Base-by-base conservation (phyloP, 352 stramenopile genomes). In the Phytophthora chlamydospora region DNA sequence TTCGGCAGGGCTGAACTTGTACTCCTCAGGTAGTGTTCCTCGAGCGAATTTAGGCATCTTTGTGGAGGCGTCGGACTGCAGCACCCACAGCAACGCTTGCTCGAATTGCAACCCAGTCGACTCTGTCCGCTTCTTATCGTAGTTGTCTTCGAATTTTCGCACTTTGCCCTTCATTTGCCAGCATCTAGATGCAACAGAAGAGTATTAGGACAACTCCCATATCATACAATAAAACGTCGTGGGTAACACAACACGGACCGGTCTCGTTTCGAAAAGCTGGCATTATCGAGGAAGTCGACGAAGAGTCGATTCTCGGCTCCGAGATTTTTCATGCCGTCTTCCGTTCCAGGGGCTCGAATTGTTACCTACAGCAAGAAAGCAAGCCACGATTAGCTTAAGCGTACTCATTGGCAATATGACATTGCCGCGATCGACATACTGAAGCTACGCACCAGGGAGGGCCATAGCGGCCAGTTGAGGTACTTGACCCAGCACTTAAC, bases 401-500 rank as follows among this genome's bases (percentile, higher is more conserved):
- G 21, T 24, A 24, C 21, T 24, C 21, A 24, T 24, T 24, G 21
- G 21, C 21, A 3, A 24, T 24, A 24, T 24, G 21, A 24, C 21
- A 24, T 24, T 24, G 21, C 21, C 21, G 21, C 21, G 21, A 24
- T 24, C 21, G 8, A 21, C 19, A 14, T 11, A 21, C 13, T 29
- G 19, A 41, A 35, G 33, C 19, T 13, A 50, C 51, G 2, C 44
- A 93, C 84, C 27, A 93, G 17, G 4, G 80, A 83, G 3, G 85
- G 82, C 85, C 85, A 93, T 42, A 76, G 66, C 1, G 82, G 85
- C 80, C 81, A 93, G 47, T 93, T 93, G 13, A 80, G 68, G 60
- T 90, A 93, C 52, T 88, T 90, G 43, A 84, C 80, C 85, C 85
- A 93, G 54, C 82, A 89, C 56, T 91, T 91, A 59, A 91, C 82